Percentiles rank a stretch among this genome's conserved stretches.
phyloP scores from a whole-genome alignment of 2,329 filamentous ascomycete genomes.

The Sarocladium brachiariae region DNA sequence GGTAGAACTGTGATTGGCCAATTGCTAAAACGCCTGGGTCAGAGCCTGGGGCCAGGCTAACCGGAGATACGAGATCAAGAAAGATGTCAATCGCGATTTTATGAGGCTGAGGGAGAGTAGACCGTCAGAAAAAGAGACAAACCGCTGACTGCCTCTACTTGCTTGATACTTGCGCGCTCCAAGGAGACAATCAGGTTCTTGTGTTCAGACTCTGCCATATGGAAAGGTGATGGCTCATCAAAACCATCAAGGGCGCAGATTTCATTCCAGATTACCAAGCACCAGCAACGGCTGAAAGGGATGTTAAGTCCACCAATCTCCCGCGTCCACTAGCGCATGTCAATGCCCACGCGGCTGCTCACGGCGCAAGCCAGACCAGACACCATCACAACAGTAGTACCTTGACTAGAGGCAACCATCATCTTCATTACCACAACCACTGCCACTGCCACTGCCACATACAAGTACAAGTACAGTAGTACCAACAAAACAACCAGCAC shows the following conservation, averaged over 20 bases:
- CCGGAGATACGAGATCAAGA: background rate
- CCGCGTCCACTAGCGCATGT: background rate
- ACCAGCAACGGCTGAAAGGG: background rate
- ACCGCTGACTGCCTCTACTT: too few relatives aligned
- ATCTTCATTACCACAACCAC: background rate
- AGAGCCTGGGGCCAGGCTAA: constrained; percentile 1
- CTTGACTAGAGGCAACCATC: constrained; percentile 1
- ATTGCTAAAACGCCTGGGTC: background rate
- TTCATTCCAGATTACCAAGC: constrained; percentile 1
- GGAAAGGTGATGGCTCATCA: too few relatives aligned
- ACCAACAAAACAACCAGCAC: background rate
- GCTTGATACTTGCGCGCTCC: too few relatives aligned
- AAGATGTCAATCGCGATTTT: too few relatives aligned
- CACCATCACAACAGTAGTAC: background rate
- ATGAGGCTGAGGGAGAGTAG: too few relatives aligned
- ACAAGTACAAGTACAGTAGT: too few relatives aligned
- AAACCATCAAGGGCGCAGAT: background rate
- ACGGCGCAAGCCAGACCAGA: background rate
- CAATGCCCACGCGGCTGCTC: constrained; percentile 3
- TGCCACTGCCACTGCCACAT: too few relatives aligned
- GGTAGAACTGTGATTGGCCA: background rate
- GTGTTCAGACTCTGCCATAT: too few relatives aligned
- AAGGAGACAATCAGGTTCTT: background rate
- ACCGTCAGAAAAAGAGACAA: too few relatives aligned
- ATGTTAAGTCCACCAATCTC: constrained; percentile 4